Evolutionary conservation across 2,329 filamentous ascomycete genomes (phyloP), one percentile per base, ranked within the genome.

Genomic region (Zalaria obscura): DNA sequence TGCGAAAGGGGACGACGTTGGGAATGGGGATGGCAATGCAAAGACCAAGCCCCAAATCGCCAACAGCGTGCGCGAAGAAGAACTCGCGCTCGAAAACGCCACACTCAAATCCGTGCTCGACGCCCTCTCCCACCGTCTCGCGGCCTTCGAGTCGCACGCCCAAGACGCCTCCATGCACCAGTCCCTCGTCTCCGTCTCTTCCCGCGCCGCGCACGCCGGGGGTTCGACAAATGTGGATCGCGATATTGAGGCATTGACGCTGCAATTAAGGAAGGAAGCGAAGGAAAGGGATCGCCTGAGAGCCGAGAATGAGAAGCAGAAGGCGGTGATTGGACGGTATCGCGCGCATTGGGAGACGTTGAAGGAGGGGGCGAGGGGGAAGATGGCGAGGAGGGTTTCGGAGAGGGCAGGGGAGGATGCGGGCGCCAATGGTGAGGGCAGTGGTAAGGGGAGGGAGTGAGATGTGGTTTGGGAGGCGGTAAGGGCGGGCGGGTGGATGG

Each of bases 111-210:
- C 82, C 43, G 78, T 87, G 51, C 76, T 93, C 5, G 88, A 96
- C 60, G 86, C 85, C 39, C 73, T 95, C 31, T 84, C 83, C 47
- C 84, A 82, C 52, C 77, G 89, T 1, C 73, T 98, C n/a, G 83
- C 91, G 53, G 82, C 87, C 47, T 98, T 94, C 64, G 89, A 98
- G 61, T 80, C 86, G 33, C 88, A 85, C 52, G 86, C 87, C 0
- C 91, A 96, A 62, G 86, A 80, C 48, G 88, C 83, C 4, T 57
- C 54, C 0, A 59, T 60, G 32, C 84, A 82, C 40, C 85, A 86
- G 3, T 72, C 96, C 29, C 84, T 88, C 9, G 86, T 95, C 58
- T 93, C 85, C 50, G 78, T 78, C 52, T 65, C 69, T 49, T 63
- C 67, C 45, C 61, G 71, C 42, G 39, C 45, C 11, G 40, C 34